These are phyloP conservation scores for Yamadazyma trypodendri DNA, from an alignment of 1,139 yeast genomes.

Conservation along the genomic window DNA sequence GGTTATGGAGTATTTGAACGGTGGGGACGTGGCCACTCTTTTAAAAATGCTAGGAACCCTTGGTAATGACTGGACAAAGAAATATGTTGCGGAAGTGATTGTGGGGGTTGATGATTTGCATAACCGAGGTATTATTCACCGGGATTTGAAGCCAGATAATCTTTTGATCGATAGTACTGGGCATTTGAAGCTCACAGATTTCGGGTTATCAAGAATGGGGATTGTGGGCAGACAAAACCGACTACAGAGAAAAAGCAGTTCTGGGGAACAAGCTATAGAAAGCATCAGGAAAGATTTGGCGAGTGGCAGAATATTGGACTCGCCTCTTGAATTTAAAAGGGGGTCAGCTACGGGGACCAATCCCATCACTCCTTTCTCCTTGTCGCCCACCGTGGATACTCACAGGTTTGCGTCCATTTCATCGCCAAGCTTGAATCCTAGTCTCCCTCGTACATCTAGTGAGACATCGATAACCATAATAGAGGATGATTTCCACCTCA, in stretches of 20 bases:
- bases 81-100: slow-evolving; percentile 86
- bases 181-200: slow-evolving; percentile 89
- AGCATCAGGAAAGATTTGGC: slow-evolving; percentile 28
- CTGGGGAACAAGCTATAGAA: slow-evolving; percentile 47
- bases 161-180: slow-evolving; percentile 82
- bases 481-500: slow-evolving; percentile 44
- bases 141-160: slow-evolving; percentile 95
- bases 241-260: slow-evolving; percentile 42
- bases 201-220: slow-evolving; percentile 91
- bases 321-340: slow-evolving; percentile 19
- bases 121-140: slow-evolving; percentile 82
- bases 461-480: slow-evolving; percentile 56
- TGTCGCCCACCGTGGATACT: slow-evolving; percentile 45
- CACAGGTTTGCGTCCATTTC: neutral
- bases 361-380: slow-evolving; percentile 49
- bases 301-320: slow-evolving; percentile 17
- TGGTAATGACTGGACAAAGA: slow-evolving; percentile 83
- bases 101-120: slow-evolving; percentile 91
- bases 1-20: slow-evolving; percentile 95
- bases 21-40: slow-evolving; percentile 93
- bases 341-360: slow-evolving; percentile 15
- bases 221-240: slow-evolving; percentile 63
- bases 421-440: slow-evolving; percentile 51
- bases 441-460: slow-evolving; percentile 48
- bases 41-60: slow-evolving; percentile 77